These are phyloP conservation scores for Corniculantispora saksenae DNA, from an alignment of 2,329 filamentous ascomycete genomes.

Conservation along the genomic window DNA sequence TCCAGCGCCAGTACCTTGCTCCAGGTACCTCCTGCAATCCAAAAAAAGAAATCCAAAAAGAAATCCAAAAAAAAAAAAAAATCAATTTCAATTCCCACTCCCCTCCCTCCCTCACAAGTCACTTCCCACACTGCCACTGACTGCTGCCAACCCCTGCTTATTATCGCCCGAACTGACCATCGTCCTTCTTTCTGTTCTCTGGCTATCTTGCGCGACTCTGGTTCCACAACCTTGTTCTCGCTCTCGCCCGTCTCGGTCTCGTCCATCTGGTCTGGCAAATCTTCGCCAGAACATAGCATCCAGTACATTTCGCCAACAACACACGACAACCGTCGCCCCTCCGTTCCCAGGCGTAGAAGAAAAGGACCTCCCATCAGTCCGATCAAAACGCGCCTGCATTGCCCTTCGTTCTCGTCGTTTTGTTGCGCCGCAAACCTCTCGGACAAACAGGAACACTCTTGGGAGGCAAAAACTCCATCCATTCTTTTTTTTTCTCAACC, in stretches of 20 bases:
- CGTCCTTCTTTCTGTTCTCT: neutral
- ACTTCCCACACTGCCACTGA: neutral
- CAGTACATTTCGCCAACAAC: neutral
- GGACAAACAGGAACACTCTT: too few relatives aligned
- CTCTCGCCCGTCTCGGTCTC: conserved; percentile 8
- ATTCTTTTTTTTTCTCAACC: conserved; percentile 10
- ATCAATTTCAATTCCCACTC: too few relatives aligned
- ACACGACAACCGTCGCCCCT: neutral
- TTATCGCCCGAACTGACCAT: conserved; percentile 7
- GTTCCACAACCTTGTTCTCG: conserved; percentile 2
- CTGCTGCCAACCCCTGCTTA: conserved; percentile 3
- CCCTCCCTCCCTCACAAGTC: too few relatives aligned
- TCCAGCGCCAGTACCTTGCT: neutral
- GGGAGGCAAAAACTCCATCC: conserved; percentile 1
- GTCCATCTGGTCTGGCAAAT: conserved; percentile 7
- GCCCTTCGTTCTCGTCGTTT: neutral
- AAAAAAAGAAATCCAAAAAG: too few relatives aligned
- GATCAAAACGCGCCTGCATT: neutral
- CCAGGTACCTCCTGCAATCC: neutral
- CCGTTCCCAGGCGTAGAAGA: neutral
- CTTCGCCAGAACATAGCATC: conserved; percentile 14
- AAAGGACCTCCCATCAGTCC: neutral
- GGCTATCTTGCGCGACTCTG: neutral
- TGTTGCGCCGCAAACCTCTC: too few relatives aligned
- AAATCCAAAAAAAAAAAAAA: too few relatives aligned